Percentiles rank a stretch among this genome's conserved stretches.
Conservation (phyloP, 208 protist species). For the Phytomonas sp. region DNA sequence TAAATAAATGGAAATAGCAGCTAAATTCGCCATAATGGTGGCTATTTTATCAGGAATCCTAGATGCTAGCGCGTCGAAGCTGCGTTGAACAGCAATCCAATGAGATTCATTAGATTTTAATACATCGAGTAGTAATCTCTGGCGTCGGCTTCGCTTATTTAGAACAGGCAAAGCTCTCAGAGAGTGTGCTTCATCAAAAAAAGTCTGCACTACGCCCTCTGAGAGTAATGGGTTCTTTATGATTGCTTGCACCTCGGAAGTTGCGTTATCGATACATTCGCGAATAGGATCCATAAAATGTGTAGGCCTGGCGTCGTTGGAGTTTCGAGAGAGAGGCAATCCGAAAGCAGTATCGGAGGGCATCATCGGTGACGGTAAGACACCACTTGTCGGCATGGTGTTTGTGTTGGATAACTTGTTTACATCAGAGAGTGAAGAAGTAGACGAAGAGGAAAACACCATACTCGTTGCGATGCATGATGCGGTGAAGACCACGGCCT, state of each 20-base stretch:
- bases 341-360: neutral
- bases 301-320: neutral
- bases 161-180: neutral
- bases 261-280: neutral
- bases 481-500: neutral
- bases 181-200: neutral
- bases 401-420: neutral
- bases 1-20: constrained; percentile 2
- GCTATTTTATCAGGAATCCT: neutral
- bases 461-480: neutral
- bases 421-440: neutral
- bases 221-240: neutral
- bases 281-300: neutral
- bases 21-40: neutral
- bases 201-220: neutral
- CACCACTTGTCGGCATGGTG: neutral
- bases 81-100: neutral
- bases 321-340: neutral
- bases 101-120: neutral
- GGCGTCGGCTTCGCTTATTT: neutral
- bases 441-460: neutral
- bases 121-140: neutral
- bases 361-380: neutral
- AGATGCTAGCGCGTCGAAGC: neutral
- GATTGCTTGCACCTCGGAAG: neutral